Evolutionary conservation across 345 rosid genomes (phyloP).

Genomic region (Carallia brachiata): DNA sequence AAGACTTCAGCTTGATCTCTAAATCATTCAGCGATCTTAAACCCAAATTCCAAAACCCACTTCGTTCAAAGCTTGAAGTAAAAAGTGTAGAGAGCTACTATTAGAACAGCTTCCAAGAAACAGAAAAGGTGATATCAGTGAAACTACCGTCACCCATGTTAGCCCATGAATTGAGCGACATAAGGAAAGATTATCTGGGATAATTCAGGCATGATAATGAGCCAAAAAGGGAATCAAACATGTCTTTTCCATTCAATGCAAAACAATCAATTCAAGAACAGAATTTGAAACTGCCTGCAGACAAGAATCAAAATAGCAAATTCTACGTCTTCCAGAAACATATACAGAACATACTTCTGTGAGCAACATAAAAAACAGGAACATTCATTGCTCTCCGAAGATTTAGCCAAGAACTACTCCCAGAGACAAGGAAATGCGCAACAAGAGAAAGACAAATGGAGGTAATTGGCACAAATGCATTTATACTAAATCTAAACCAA

Average conservation of each 20-base stretch:
- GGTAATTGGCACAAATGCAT: too few species aligned
- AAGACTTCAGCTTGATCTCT: background rate
- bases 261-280: background rate
- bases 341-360: too few species aligned
- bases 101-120: slow-evolving; percentile 29
- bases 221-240: background rate
- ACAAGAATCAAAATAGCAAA: too few species aligned
- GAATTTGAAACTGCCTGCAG: background rate
- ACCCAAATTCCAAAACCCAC: too few species aligned
- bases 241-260: background rate
- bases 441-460: too few species aligned
- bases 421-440: background rate
- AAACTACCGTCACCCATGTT: slow-evolving; percentile 21
- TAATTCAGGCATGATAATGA: slow-evolving; percentile 19
- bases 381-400: background rate
- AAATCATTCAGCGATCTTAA: too few species aligned
- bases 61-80: background rate
- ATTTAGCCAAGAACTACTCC: background rate
- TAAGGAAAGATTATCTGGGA: slow-evolving; percentile 35
- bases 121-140: slow-evolving; percentile 36
- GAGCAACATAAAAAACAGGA: background rate
- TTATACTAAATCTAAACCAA: too few species aligned
- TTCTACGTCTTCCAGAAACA: too few species aligned
- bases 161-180: background rate
- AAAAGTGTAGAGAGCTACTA: slow-evolving; percentile 38